These are phyloP conservation scores for Phytophthora europaea DNA, from an alignment of 352 stramenopile genomes.

Conservation along the genomic window DNA sequence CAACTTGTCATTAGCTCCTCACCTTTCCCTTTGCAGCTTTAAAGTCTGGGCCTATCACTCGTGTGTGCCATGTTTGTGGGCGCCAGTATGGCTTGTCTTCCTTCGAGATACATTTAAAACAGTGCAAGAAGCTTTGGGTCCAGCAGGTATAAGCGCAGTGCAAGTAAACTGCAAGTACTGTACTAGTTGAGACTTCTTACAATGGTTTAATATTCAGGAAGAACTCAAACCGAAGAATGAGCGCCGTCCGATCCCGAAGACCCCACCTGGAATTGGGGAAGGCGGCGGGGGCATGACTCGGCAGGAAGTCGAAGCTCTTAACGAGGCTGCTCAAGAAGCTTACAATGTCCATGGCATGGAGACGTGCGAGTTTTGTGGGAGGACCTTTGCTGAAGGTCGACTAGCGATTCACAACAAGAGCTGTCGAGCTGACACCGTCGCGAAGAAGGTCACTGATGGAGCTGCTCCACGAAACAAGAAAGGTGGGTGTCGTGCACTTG, in stretches of 20 bases:
- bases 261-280: conserved; percentile 56
- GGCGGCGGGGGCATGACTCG: conserved; percentile 47
- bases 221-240: conserved; percentile 75
- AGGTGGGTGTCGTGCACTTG: conserved; percentile 29
- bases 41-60: conserved; percentile 65
- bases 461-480: conserved; percentile 66
- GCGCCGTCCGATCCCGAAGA: conserved; percentile 72
- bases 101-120: conserved; percentile 88
- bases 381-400: conserved; percentile 80
- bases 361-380: conserved; percentile 77
- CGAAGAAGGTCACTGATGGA: conserved; percentile 62
- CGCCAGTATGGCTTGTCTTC: conserved; percentile 84
- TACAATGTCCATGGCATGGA: conserved; percentile 86
- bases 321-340: conserved; percentile 66
- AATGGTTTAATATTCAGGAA: conserved; percentile 47
- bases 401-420: conserved; percentile 78
- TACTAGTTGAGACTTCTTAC: background rate
- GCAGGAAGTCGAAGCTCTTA: conserved; percentile 77
- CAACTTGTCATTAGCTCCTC: background rate
- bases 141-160: conserved; percentile 46
- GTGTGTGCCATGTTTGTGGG: conserved; percentile 84
- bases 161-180: background rate
- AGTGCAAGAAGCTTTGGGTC: conserved; percentile 87
- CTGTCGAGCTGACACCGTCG: conserved; percentile 52
- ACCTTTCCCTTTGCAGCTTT: conserved; percentile 32